Evolutionary conservation across 805 yeast genomes (phyloP).

Genomic region (Maudiozyma pseudohumilis): DNA sequence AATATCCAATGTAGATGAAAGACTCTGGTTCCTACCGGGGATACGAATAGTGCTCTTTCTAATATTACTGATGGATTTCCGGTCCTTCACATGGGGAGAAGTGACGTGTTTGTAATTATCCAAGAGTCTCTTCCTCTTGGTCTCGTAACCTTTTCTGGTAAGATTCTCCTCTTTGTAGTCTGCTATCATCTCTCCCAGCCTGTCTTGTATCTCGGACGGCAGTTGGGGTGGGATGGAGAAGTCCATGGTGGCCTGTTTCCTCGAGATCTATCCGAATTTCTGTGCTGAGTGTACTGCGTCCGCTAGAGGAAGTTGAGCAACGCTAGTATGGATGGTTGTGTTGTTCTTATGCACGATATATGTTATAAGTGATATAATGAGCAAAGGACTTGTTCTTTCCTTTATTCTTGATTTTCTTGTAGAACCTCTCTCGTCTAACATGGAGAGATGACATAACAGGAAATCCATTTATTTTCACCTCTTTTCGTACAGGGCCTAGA

Average conservation of each 20-base stretch:
- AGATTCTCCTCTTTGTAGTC: constrained; percentile 61
- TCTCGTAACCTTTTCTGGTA: constrained; percentile 63
- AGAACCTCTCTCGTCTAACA: too few species aligned
- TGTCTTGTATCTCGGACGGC: constrained; percentile 29
- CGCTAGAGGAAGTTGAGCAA: too few species aligned
- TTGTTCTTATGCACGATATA: too few species aligned
- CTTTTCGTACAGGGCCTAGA: too few species aligned
- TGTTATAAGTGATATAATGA: too few species aligned
- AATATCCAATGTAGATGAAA: constrained; percentile 6
- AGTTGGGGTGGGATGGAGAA: constrained; percentile 38
- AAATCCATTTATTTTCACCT: too few species aligned
- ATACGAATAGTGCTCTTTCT: constrained; percentile 7
- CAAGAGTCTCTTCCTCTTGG: constrained; percentile 35
- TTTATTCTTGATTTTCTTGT: too few species aligned
- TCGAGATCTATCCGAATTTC: too few species aligned
- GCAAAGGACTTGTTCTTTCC: too few species aligned
- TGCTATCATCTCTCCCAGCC: constrained; percentile 34
- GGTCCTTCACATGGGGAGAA: not conserved
- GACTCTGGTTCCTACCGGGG: constrained; percentile 15
- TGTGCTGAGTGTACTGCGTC: too few species aligned
- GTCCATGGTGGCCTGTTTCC: constrained; percentile 33
- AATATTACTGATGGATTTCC: constrained; percentile 5
- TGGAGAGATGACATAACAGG: too few species aligned
- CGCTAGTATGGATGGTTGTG: too few species aligned
- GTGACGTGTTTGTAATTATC: constrained; percentile 3